Evolutionary conservation across 2,329 filamentous ascomycete genomes (phyloP).

Genomic region (Hymenoscyphus fructigenus): DNA sequence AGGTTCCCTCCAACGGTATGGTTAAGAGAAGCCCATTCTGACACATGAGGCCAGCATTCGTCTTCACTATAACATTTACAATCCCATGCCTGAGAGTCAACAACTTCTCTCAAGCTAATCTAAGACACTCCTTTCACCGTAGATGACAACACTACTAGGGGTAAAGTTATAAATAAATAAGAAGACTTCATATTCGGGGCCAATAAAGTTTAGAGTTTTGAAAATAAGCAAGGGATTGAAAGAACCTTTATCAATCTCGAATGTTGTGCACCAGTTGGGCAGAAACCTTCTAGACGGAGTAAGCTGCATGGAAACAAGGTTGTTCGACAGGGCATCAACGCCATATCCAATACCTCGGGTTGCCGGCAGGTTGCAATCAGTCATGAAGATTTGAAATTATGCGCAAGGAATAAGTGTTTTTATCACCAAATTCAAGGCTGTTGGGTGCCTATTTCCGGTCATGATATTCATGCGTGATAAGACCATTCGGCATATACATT

Average conservation of each 20-base stretch:
- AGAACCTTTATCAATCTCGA: neutral
- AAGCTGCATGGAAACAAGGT: slow-evolving; percentile 1
- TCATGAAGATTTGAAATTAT: neutral
- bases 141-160: neutral
- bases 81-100: neutral
- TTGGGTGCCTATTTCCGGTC: too few relatives aligned
- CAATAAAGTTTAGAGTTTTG: neutral
- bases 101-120: neutral
- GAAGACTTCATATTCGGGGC: neutral
- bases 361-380: neutral
- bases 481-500: neutral
- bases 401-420: neutral
- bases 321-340: neutral
- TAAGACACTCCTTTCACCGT: neutral
- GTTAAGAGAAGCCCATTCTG: neutral
- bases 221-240: neutral
- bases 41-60: neutral
- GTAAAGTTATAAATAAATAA: neutral
- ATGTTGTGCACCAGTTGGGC: neutral
- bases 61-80: neutral
- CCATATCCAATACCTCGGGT: neutral
- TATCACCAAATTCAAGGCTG: neutral
- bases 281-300: neutral
- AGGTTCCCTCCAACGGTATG: neutral
- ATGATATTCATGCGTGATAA: neutral